Percentiles rank a stretch among this genome's conserved stretches.
These are phyloP conservation scores for Leccinum ochraceum DNA, from an alignment of 768 basidiomycete species.

Conservation along the genomic window DNA sequence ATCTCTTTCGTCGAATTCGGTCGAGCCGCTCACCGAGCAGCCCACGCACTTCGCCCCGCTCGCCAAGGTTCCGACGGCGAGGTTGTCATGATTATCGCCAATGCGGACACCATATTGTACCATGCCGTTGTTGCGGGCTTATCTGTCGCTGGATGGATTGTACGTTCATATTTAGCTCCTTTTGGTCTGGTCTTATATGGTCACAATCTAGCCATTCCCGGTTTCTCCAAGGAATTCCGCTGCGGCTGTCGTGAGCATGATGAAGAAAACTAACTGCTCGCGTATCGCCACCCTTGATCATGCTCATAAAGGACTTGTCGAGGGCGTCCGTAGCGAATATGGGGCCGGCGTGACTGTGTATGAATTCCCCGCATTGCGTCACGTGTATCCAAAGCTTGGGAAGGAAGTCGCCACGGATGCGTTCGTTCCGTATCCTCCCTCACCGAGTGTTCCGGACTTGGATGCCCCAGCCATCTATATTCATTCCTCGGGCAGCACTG, in stretches of 20 bases:
- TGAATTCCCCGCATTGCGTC: slow-evolving; percentile 21
- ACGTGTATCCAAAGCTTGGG: slow-evolving; percentile 45
- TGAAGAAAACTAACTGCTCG: slow-evolving; percentile 23
- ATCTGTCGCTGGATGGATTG: slow-evolving; percentile 40
- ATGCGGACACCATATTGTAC: slow-evolving; percentile 36
- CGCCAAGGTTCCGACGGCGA: slow-evolving; percentile 25
- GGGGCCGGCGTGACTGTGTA: slow-evolving; percentile 8
- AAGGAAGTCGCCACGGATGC: slow-evolving; percentile 25
- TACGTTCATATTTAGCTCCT: slow-evolving; percentile 29
- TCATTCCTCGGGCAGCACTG: slow-evolving; percentile 53
- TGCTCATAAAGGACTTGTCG: slow-evolving; percentile 20
- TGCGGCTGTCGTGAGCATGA: slow-evolving; percentile 35
- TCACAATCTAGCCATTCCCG: slow-evolving; percentile 32
- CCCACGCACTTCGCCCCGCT: slow-evolving; percentile 41
- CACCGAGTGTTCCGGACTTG: slow-evolving; percentile 17
- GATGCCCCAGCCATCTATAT: slow-evolving; percentile 45
- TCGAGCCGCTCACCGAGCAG: slow-evolving; percentile 35
- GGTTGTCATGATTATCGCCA: slow-evolving; percentile 26
- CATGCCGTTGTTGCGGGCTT: slow-evolving; percentile 37
- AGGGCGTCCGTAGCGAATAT: slow-evolving; percentile 1
- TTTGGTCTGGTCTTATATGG: slow-evolving; percentile 18
- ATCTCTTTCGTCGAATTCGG: slow-evolving; percentile 32
- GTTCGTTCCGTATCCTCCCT: slow-evolving; percentile 20
- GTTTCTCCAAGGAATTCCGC: slow-evolving; percentile 45
- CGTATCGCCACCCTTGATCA: slow-evolving; percentile 21